Base-by-base conservation (phyloP, 2,329 filamentous ascomycete species). In the Xylariaceae sp. region DNA sequence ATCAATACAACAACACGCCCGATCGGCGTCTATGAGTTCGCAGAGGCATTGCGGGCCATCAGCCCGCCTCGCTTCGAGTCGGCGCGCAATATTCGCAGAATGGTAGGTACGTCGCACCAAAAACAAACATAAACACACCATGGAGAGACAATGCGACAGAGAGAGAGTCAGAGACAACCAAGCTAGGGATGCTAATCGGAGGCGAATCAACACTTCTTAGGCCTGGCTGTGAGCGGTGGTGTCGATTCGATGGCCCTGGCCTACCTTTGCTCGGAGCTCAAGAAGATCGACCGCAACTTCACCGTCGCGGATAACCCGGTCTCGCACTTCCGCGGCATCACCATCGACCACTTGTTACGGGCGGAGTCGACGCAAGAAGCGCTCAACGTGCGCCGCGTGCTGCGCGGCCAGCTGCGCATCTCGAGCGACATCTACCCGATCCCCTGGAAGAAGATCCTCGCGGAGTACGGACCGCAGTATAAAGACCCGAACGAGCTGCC, bases 171-270 rank as follows among this genome's bases (percentile, higher is more conserved):
- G 23, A 30, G 5, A 30, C 23, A 30, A 4, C 4, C 23, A 30
- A 30, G 23, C 23, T 34, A 7, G 30, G 3, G n/a, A 23, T 30
- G 35, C 57, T 60, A 52, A 55, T 11, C 7, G n/a, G n/a, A 51
- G 15, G 35, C 11, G 35, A 30, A 53, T 53, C 35, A 42, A 44
- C 17, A 42, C 47, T 30, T 35, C 6, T 23, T 58, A 90, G 88
- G 82, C 56, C 77, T 97, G 60, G 94, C 92, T 13, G 79, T 97
- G 62, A 97, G 92, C 70, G 94, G 94, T 23, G 94, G 94, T 6
- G 89, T 94, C 45, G 94, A 99, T 74, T 97, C 93, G n/a, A 99
- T 97, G 92, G 93, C 93, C 34, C 79, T 99, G 61, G 91, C 92
- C 57, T 86, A 80, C 61, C 81, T 97, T 42, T 90, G 89, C 71